These are phyloP conservation scores for Ilex aquifolium DNA, from an alignment of 257 asterid genomes.

Conservation along the genomic window DNA sequence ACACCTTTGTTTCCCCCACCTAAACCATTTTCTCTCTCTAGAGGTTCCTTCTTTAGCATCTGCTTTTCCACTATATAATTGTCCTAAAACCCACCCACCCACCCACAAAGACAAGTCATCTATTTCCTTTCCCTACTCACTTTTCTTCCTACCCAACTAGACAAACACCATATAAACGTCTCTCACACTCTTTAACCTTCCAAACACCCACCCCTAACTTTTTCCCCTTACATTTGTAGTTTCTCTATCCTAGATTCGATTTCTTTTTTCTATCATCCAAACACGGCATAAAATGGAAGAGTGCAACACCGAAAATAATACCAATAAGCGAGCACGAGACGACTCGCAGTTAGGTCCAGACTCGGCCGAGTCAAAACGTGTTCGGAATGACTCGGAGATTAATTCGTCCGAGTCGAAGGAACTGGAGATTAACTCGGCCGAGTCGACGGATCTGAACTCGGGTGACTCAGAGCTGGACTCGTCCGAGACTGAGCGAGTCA, in stretches of 20 bases:
- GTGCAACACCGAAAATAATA: not conserved
- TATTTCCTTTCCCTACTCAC: too few species aligned
- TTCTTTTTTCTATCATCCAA: not conserved
- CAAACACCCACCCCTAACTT: too few species aligned
- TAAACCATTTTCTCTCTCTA: too few species aligned
- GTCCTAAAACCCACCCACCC: too few species aligned
- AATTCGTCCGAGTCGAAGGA: conserved; percentile 10
- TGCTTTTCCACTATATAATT: too few species aligned
- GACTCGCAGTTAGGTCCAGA: conserved; percentile 18
- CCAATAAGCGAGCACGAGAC: conserved; percentile 23
- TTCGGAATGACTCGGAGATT: not conserved
- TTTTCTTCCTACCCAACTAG: too few species aligned
- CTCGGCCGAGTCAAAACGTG: conserved; percentile 21
- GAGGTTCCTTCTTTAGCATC: too few species aligned
- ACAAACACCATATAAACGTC: too few species aligned
- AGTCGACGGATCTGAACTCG: not conserved
- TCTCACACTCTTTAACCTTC: too few species aligned
- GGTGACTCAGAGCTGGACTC: conserved; percentile 8
- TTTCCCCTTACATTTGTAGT: conserved; percentile 10
- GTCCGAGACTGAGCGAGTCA: conserved; percentile 8
- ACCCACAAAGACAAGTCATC: too few species aligned
- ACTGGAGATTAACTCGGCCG: not conserved
- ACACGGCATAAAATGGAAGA: conserved; percentile 13
- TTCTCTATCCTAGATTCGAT: not conserved
- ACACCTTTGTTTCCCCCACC: too few species aligned